Conservation (phyloP, 768 basidiomycete species). For the Erythrobasidium yunnanense region DNA sequence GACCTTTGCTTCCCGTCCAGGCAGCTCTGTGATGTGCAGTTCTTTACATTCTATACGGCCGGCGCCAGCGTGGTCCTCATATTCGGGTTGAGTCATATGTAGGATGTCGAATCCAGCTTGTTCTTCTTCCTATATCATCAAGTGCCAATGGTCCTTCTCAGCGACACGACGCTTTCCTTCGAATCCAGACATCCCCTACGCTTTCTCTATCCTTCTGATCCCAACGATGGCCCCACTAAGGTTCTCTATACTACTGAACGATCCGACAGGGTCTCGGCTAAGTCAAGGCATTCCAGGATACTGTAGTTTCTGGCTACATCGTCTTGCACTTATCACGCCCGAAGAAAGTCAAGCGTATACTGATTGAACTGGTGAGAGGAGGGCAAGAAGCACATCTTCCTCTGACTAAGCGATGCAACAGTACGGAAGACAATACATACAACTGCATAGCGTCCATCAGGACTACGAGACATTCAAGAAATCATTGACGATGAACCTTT, state of each 20-base stretch:
- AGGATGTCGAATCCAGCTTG: too few relatives aligned
- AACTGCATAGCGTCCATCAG: not conserved
- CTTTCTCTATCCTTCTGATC: conserved; percentile 9
- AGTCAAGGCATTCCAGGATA: not conserved
- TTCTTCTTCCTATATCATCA: too few relatives aligned
- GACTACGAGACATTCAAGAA: conserved; percentile 2
- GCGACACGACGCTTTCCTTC: too few relatives aligned
- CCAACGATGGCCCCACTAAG: conserved; percentile 14
- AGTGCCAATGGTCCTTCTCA: too few relatives aligned
- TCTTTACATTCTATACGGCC: too few relatives aligned
- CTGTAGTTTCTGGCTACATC: not conserved
- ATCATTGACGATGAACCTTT: not conserved
- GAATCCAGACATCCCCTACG: conserved; percentile 7
- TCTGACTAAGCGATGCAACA: too few relatives aligned
- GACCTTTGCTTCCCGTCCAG: too few relatives aligned
- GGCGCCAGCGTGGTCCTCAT: too few relatives aligned
- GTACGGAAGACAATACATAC: not conserved
- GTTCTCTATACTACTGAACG: too few relatives aligned
- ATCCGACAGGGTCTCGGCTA: too few relatives aligned
- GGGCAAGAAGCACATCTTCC: not conserved
- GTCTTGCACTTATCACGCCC: not conserved
- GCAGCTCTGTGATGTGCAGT: too few relatives aligned
- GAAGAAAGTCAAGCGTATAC: not conserved
- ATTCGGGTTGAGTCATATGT: too few relatives aligned
- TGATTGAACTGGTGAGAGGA: not conserved